phyloP scores from a whole-genome alignment of 2,329 filamentous ascomycete species.

The Talaromyces verruculosus region DNA sequence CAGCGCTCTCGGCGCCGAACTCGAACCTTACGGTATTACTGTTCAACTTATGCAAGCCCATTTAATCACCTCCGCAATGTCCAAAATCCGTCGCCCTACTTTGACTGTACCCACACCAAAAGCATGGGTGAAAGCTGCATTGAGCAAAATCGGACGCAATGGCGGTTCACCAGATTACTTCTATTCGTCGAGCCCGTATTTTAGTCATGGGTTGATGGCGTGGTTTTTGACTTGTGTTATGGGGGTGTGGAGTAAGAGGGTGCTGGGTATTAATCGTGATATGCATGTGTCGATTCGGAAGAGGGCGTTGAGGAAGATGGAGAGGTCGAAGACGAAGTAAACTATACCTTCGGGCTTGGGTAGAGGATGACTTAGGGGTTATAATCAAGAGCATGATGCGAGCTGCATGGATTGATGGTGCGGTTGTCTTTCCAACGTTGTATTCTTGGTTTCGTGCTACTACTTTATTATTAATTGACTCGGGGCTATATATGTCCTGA shows the following conservation, averaged over 20 bases:
- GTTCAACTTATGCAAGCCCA: constrained; percentile 93
- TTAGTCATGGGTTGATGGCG: constrained; percentile 85
- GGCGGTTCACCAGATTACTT: constrained; percentile 76
- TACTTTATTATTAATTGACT: neutral
- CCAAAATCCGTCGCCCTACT: constrained; percentile 81
- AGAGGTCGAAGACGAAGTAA: constrained; percentile 57
- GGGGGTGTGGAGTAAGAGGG: constrained; percentile 57
- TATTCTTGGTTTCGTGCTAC: neutral
- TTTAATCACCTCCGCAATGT: constrained; percentile 94
- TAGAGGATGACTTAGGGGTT: neutral
- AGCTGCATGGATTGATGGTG: neutral
- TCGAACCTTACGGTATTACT: constrained; percentile 75
- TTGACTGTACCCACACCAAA: constrained; percentile 77
- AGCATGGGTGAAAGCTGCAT: constrained; percentile 73
- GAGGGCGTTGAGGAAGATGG: constrained; percentile 79
- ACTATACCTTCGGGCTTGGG: neutral
- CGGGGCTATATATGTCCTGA: neutral
- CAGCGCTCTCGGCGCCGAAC: constrained; percentile 76
- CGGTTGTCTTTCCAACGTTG: neutral
- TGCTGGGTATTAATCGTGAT: constrained; percentile 61
- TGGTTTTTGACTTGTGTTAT: constrained; percentile 69
- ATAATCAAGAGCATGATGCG: neutral
- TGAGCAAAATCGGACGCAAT: constrained; percentile 76
- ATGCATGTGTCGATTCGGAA: constrained; percentile 84
- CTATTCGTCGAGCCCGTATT: constrained; percentile 87